Conservation (phyloP, 805 yeast species). For the Candida lessepsii region DNA sequence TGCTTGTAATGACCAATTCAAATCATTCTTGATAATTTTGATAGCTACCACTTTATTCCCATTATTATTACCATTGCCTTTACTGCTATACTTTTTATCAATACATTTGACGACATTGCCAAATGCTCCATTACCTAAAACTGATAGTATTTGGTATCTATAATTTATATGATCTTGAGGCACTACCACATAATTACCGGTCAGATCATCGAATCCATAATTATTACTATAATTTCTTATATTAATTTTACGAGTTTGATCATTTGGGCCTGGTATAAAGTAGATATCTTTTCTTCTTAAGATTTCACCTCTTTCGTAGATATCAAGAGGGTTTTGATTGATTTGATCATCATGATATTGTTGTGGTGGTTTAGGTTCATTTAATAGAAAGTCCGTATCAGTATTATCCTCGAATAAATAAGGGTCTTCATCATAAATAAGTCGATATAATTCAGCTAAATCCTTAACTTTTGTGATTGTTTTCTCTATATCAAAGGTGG, state of each 20-base stretch:
- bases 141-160: conserved; percentile 59
- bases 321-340: conserved; percentile 29
- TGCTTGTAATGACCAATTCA: conserved; percentile 75
- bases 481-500: conserved; percentile 5
- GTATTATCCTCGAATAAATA: conserved; percentile 21
- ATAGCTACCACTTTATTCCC: conserved; percentile 58
- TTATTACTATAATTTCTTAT: conserved; percentile 43
- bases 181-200: conserved; percentile 57
- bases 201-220: conserved; percentile 70
- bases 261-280: conserved; percentile 43
- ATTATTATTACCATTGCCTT: too few species aligned
- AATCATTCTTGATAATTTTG: conserved; percentile 71
- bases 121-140: conserved; percentile 78
- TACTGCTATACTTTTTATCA: conserved; percentile 52
- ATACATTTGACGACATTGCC: conserved; percentile 71
- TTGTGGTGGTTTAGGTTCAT: conserved; percentile 10
- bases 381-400: conserved; percentile 4
- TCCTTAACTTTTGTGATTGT: neutral
- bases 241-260: conserved; percentile 24
- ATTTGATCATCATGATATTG: neutral
- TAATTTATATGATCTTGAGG: conserved; percentile 73
- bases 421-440: conserved; percentile 27
- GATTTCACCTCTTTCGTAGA: conserved; percentile 63
- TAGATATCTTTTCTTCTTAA: conserved; percentile 48
- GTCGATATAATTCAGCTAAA: conserved; percentile 17